Conservation (phyloP, 371 early-diverging fungal genomes). For the Rhizopus arrhizus region DNA sequence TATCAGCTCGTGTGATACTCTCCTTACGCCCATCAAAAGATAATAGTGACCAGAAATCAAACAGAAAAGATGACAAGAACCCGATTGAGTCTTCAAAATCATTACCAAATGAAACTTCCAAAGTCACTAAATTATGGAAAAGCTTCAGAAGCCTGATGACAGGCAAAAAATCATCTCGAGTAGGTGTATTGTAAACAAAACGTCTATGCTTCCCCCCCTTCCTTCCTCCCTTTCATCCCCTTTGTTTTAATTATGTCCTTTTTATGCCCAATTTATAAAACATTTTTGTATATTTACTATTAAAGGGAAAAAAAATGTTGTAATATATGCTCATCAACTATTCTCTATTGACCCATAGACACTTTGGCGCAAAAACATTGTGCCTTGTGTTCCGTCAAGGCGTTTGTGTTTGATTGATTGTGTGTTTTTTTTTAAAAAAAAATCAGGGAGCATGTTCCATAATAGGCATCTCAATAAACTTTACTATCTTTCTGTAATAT, state of each 20-base stretch:
- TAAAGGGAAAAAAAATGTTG: neutral
- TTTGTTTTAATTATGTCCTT: constrained; percentile 7
- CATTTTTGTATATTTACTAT: neutral
- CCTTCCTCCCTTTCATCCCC: neutral
- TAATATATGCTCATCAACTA: too few species aligned
- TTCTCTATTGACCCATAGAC: too few species aligned
- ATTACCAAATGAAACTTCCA: constrained; percentile 9
- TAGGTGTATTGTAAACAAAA: constrained; percentile 38
- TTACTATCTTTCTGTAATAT: too few species aligned
- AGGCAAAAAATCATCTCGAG: constrained; percentile 48
- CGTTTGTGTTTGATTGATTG: too few species aligned
- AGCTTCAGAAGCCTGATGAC: constrained; percentile 46
- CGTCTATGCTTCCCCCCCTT: neutral
- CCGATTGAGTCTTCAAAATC: neutral
- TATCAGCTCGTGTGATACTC: constrained; percentile 24
- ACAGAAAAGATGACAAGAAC: neutral
- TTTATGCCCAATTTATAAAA: neutral
- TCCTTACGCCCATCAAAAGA: constrained; percentile 11
- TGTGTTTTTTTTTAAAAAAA: too few species aligned
- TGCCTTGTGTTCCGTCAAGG: too few species aligned
- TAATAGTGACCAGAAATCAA: constrained; percentile 8
- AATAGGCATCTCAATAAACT: too few species aligned
- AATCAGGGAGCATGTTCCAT: too few species aligned
- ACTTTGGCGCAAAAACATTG: too few species aligned
- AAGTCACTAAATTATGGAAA: constrained; percentile 46